phyloP scores from a whole-genome alignment of 2,329 filamentous ascomycete genomes.

The Ceratocystis alfenasii region DNA sequence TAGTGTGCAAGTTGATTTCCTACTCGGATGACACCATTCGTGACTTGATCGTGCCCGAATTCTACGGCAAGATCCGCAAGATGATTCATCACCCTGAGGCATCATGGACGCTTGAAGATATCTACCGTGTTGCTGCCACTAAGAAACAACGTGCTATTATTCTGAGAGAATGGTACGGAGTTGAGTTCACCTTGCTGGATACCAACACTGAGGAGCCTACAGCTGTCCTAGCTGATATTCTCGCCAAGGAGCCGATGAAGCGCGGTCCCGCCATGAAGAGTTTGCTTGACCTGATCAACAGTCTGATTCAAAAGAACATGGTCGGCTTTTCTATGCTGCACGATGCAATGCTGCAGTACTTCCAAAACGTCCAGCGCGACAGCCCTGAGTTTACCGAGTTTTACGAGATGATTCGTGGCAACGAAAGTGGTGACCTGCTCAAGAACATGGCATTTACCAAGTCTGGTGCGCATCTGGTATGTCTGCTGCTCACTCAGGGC shows the following conservation, averaged over 20 bases:
- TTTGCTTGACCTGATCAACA: slow-evolving; percentile 76
- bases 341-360: slow-evolving; percentile 97
- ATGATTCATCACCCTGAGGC: slow-evolving; percentile 94
- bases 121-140: slow-evolving; percentile 80
- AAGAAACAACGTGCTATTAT: slow-evolving; percentile 74
- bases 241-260: slow-evolving; percentile 72
- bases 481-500: slow-evolving; percentile 69
- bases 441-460: slow-evolving; percentile 96
- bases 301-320: slow-evolving; percentile 88
- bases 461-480: slow-evolving; percentile 71
- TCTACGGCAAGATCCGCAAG: slow-evolving; percentile 84
- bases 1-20: slow-evolving; percentile 92
- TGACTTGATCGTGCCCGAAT: slow-evolving; percentile 82
- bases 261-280: slow-evolving; percentile 75
- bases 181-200: slow-evolving; percentile 78
- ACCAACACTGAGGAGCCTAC: slow-evolving; percentile 43
- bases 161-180: slow-evolving; percentile 89
- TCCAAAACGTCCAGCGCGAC: slow-evolving; percentile 62
- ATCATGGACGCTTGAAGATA: slow-evolving; percentile 94
- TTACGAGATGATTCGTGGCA: slow-evolving; percentile 78
- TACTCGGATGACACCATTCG: slow-evolving; percentile 78
- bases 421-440: slow-evolving; percentile 77
- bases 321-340: slow-evolving; percentile 96
- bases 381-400: slow-evolving; percentile 79
- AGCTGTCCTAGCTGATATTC: slow-evolving; percentile 61